Conservation (phyloP, 441 rosid genomes). For the Isatis lusitanica region DNA sequence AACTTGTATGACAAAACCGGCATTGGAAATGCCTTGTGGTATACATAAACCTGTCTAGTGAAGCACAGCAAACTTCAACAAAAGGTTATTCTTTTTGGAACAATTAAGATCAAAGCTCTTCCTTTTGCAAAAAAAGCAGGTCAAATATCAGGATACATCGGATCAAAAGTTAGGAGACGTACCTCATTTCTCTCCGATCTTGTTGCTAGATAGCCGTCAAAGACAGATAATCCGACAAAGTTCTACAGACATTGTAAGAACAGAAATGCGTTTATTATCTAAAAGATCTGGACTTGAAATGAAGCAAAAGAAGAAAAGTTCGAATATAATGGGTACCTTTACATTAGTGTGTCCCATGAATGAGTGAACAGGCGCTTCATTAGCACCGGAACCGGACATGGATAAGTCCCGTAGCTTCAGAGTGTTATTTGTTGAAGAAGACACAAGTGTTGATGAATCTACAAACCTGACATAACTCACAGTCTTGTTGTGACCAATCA, state of each 20-base stretch:
- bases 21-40: constrained; percentile 99
- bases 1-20: constrained; percentile 86
- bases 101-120: not conserved
- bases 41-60: constrained; percentile 67
- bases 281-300: not conserved
- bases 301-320: not conserved
- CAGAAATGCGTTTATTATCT: not conserved
- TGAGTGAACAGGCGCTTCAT: constrained; percentile 76
- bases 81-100: not conserved
- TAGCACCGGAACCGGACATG: constrained; percentile 57
- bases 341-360: constrained; percentile 31
- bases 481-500: constrained; percentile 83
- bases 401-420: constrained; percentile 97
- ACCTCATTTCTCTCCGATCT: constrained; percentile 99
- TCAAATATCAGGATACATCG: not conserved
- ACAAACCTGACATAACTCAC: constrained; percentile 93
- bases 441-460: constrained; percentile 71
- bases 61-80: not conserved
- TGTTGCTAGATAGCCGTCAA: constrained; percentile 96
- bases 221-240: constrained; percentile 91
- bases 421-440: constrained; percentile 92
- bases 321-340: not conserved
- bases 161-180: not conserved
- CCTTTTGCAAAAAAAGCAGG: not conserved
- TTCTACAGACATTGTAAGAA: constrained; percentile 52